Base-by-base conservation (phyloP, 106 monocot genomes). In the Allium sativum region DNA sequence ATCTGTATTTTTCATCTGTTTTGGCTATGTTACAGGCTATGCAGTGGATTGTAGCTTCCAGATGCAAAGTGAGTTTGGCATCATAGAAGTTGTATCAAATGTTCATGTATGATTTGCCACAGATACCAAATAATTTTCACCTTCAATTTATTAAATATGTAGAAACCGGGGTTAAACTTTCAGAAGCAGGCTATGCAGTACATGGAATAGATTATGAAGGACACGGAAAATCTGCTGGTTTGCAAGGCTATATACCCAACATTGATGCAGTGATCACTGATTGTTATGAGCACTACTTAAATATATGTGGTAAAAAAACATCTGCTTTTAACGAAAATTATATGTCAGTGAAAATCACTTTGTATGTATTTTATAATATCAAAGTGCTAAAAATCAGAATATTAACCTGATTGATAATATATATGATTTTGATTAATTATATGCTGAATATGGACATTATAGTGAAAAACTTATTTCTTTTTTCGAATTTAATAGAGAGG, bases 171-270 rank as follows among this genome's bases (percentile, higher is more conserved):
- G 67, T 20, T 7, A 42, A 71, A 13, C 64, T 90, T 10, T 76
- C 76, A 10, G 67, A 61, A 40, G 84, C 84, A 41, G 84, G 89
- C 10, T 89, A 67, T 52, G 84, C 55, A 14, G 89, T 89, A 10
- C 48, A 81, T 70, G 84, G 89, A 18, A 66, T 89, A 6, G 89
- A 89, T 65, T 79, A 89, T 51, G 71, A 81, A 15, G 89, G 89
- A 31, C 81, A 84, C 59, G 89, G 89, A 6, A 89, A 84, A 55
- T 89, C 89, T 21, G 65, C 69, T 31, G 89, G 89, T 17, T 46
- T 89, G 59, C 78, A 82, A 69, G 81, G 78, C 21, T 89, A 79
- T 59, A 54, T 89, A 13, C 76, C 70, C 3, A 74, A 57, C 61
- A 82, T 89, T 57, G 65, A 79, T n/a, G 56, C 73, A 5, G 56